A percentile compares a stretch with the other conserved stretches of the same genome.
These are phyloP conservation scores for Crotalaria pallida DNA, from an alignment of 306 rosid species.

Conservation along the genomic window DNA sequence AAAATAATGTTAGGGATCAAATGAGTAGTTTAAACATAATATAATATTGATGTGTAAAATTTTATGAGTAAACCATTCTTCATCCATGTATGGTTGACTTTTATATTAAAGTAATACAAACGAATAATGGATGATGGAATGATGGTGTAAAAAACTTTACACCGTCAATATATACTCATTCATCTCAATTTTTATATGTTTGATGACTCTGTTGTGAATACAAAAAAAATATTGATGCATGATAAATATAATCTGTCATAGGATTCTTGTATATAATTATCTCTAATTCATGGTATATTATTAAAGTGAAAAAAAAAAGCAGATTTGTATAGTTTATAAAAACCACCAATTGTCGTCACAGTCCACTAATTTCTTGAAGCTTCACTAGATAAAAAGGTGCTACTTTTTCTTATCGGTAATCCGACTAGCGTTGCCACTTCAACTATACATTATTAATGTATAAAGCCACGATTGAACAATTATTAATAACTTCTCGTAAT, in stretches of 20 bases:
- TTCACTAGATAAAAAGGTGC: conserved; percentile 14
- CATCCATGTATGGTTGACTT: too few relatives aligned
- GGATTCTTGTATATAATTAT: not conserved
- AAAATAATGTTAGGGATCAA: too few relatives aligned
- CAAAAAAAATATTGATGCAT: not conserved
- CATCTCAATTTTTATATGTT: too few relatives aligned
- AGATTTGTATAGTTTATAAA: conserved; percentile 30
- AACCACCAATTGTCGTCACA: not conserved
- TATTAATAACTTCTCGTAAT: not conserved
- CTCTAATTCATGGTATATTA: conserved; percentile 5
- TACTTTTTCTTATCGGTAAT: conserved; percentile 22
- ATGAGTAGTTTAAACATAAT: too few relatives aligned
- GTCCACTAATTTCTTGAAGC: conserved; percentile 22
- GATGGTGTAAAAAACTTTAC: too few relatives aligned
- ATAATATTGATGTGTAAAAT: too few relatives aligned
- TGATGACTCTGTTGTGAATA: too few relatives aligned
- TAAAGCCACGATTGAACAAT: conserved; percentile 4
- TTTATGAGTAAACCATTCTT: too few relatives aligned
- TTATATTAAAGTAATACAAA: too few relatives aligned
- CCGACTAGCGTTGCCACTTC: conserved; percentile 2
- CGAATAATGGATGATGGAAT: too few relatives aligned
- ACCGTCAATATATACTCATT: too few relatives aligned
- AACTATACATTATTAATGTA: conserved; percentile 5
- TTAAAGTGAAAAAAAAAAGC: conserved; percentile 14
- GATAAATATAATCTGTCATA: not conserved